Evolutionary conservation across 148 eudicot genomes (phyloP).

Genomic region (Cornus controversa): DNA sequence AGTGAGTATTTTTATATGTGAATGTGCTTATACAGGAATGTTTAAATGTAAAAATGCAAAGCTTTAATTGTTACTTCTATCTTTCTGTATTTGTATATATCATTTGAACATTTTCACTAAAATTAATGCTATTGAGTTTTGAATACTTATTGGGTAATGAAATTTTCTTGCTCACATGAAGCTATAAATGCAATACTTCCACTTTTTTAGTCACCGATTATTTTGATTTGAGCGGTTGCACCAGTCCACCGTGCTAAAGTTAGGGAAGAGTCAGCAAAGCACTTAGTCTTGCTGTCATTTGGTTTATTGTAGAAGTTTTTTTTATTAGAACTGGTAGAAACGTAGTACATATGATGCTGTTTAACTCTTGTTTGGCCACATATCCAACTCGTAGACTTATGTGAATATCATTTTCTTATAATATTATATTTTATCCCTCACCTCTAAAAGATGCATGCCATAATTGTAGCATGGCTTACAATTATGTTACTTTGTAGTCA

Average conservation of each 20-base stretch:
- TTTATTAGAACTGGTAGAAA: not conserved
- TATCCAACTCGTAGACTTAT: too few relatives aligned
- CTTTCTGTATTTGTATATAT: not conserved
- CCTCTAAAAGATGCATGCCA: not conserved
- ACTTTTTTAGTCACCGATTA: too few relatives aligned
- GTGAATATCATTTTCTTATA: too few relatives aligned
- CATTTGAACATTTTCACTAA: not conserved
- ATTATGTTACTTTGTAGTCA: too few relatives aligned
- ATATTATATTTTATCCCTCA: not conserved
- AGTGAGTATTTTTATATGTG: conserved; percentile 46
- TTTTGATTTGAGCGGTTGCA: not conserved
- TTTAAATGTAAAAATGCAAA: too few relatives aligned
- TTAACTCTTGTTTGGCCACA: not conserved
- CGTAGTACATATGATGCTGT: not conserved
- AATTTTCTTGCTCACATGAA: not conserved
- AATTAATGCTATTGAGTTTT: not conserved
- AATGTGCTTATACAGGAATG: too few relatives aligned
- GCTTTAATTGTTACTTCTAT: not conserved
- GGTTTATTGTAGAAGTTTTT: not conserved
- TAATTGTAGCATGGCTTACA: not conserved
- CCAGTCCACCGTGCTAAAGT: not conserved
- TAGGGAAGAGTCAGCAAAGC: not conserved
- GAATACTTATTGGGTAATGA: not conserved
- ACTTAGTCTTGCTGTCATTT: too few relatives aligned
- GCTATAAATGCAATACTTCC: not conserved